Percentiles rank a stretch among this genome's conserved stretches.
Conservation (phyloP, 495 filamentous ascomycete genomes). For the Hypoxylon perforatum region DNA sequence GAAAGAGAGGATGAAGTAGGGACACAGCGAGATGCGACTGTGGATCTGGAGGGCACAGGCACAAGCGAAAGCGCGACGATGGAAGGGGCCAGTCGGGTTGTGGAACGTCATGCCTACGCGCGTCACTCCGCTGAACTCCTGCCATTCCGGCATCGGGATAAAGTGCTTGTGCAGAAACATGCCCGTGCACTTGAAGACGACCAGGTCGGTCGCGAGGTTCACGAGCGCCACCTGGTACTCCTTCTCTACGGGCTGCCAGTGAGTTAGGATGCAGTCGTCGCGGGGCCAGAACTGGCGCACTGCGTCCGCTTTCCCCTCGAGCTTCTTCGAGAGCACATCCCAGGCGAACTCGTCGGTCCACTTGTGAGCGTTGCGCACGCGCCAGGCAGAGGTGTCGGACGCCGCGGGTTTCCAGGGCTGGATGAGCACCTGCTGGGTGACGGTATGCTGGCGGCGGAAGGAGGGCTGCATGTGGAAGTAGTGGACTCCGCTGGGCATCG, state of each 20-base stretch:
- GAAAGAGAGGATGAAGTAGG: conserved; percentile 23
- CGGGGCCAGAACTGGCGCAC: background rate
- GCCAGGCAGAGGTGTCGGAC: conserved; percentile 21
- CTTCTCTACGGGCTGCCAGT: background rate
- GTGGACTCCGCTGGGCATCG: conserved; percentile 12
- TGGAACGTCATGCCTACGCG: conserved; percentile 7
- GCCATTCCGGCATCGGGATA: background rate
- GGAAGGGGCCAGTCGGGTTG: background rate
- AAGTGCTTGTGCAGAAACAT: no score
- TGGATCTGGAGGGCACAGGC: background rate
- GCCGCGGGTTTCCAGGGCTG: no score
- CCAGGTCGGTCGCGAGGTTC: conserved; percentile 1
- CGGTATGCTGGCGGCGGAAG: no score
- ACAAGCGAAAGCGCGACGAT: background rate
- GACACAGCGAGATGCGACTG: conserved; percentile 7
- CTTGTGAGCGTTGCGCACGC: background rate
- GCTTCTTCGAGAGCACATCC: background rate
- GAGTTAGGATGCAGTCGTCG: no score
- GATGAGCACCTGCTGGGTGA: no score
- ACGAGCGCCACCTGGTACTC: background rate
- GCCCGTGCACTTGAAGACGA: background rate
- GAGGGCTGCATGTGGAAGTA: background rate
- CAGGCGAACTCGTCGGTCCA: background rate
- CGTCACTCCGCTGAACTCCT: background rate
- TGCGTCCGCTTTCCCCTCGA: background rate